A percentile compares a stretch with the other conserved stretches of the same genome.
Evolutionary conservation across 2,329 filamentous ascomycete genomes (phyloP).

Genomic region (Sporothrix globosa): DNA sequence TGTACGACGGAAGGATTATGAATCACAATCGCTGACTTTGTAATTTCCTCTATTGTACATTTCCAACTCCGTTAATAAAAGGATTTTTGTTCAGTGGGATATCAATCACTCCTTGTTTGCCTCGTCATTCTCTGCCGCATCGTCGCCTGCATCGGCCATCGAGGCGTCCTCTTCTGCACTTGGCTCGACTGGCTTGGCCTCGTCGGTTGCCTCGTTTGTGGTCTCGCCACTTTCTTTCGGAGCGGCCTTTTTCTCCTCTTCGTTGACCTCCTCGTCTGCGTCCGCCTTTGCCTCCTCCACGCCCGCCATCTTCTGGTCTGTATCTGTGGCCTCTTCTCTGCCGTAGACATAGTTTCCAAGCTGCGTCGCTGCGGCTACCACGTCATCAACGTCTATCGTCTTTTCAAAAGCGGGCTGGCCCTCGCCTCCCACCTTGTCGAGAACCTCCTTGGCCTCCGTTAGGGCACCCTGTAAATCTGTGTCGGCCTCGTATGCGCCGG

Average conservation of each 20-base stretch:
- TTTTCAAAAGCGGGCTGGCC: slow-evolving; percentile 50
- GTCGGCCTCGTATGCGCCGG: slow-evolving; percentile 52
- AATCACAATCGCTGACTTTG: neutral
- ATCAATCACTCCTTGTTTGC: neutral
- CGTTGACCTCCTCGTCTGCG: neutral
- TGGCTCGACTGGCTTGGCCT: neutral
- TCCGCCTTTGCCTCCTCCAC: neutral
- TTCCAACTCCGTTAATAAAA: neutral
- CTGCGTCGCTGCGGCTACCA: slow-evolving; percentile 54
- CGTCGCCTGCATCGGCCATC: slow-evolving; percentile 30
- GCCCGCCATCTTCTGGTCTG: neutral
- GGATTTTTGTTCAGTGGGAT: neutral
- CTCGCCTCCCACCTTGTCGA: slow-evolving; percentile 50
- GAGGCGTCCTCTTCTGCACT: slow-evolving; percentile 18
- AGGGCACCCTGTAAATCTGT: slow-evolving; percentile 53
- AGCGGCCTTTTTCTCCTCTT: neutral
- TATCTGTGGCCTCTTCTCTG: slow-evolving; percentile 16
- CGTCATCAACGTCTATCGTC: slow-evolving; percentile 51
- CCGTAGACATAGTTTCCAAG: slow-evolving; percentile 56
- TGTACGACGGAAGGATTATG: neutral
- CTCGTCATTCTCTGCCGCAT: neutral
- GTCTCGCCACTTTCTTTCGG: neutral
- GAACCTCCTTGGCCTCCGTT: slow-evolving; percentile 45
- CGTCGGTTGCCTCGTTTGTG: neutral
- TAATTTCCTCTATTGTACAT: slow-evolving; percentile 3